Conservation (phyloP, 2,329 filamentous ascomycete genomes). For the Pseudogymnoascus sp. region DNA sequence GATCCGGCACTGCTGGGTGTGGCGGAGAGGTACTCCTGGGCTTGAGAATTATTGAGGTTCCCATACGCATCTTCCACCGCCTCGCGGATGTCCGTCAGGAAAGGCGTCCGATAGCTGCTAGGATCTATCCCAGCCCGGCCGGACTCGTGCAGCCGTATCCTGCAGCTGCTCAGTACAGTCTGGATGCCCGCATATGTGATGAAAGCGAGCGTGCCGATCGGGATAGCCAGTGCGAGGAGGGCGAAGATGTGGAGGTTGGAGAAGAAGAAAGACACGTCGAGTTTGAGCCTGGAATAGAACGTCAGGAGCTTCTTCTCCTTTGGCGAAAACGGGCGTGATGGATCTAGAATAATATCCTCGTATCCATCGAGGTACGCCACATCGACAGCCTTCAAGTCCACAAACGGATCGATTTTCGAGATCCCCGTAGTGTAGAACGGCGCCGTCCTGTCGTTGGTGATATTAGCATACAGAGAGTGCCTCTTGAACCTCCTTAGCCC, state of each 20-base stretch:
- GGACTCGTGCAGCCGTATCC: slow-evolving; percentile 68
- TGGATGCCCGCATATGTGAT: slow-evolving; percentile 70
- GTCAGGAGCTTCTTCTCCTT: slow-evolving; percentile 19
- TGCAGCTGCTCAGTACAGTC: slow-evolving; percentile 61
- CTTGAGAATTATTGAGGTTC: slow-evolving; percentile 58
- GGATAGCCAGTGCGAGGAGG: slow-evolving; percentile 35
- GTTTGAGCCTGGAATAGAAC: slow-evolving; percentile 22
- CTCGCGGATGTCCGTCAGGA: slow-evolving; percentile 65
- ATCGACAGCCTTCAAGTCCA: slow-evolving; percentile 55
- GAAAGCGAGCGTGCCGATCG: slow-evolving; percentile 62
- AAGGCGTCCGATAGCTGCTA: slow-evolving; percentile 63
- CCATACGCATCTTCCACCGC: slow-evolving; percentile 60
- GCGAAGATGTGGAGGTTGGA: not conserved
- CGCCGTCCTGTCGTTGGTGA: slow-evolving; percentile 75
- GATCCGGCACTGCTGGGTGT: not conserved
- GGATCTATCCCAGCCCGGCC: slow-evolving; percentile 60
- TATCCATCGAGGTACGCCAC: slow-evolving; percentile 69
- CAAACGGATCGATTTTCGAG: slow-evolving; percentile 68
- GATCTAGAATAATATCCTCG: slow-evolving; percentile 67
- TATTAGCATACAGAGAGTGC: slow-evolving; percentile 74
- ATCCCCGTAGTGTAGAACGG: slow-evolving; percentile 79
- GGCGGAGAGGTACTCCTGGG: slow-evolving; percentile 60
- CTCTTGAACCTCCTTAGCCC: slow-evolving; percentile 69
- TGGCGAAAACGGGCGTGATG: slow-evolving; percentile 47
- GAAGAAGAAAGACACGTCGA: slow-evolving; percentile 57